Conservation (phyloP, 2,329 filamentous ascomycete species). For the Thielaviopsis musarum region DNA sequence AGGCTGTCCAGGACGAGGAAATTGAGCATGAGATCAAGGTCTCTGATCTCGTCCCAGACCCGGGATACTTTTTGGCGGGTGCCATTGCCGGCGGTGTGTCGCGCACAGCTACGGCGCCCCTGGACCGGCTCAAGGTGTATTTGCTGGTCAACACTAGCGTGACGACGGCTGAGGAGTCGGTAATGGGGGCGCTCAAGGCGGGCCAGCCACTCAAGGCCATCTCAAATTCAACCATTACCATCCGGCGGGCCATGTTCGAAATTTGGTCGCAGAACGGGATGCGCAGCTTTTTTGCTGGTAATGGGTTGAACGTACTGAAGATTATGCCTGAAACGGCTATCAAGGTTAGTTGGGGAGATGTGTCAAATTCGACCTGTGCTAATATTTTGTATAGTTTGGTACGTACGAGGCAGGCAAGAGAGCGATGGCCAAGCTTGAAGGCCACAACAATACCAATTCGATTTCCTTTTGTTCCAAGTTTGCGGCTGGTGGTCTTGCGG, state of each 20-base stretch:
- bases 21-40: slow-evolving; percentile 25
- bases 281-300: slow-evolving; percentile 40
- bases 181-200: slow-evolving; percentile 49
- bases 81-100: slow-evolving; percentile 88
- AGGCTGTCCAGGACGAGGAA: not conserved
- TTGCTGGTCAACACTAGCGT: slow-evolving; percentile 72
- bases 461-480: slow-evolving; percentile 82
- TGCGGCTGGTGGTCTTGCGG: slow-evolving; percentile 73
- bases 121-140: slow-evolving; percentile 95
- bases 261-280: slow-evolving; percentile 6
- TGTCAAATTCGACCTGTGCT: not conserved
- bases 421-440: slow-evolving; percentile 69
- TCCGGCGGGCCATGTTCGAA: slow-evolving; percentile 47
- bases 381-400: slow-evolving; percentile 42
- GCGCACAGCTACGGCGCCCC: slow-evolving; percentile 83
- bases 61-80: slow-evolving; percentile 97
- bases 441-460: slow-evolving; percentile 61
- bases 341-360: slow-evolving; percentile 31
- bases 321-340: slow-evolving; percentile 98
- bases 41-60: slow-evolving; percentile 58
- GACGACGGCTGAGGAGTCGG: slow-evolving; percentile 28
- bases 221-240: slow-evolving; percentile 48
- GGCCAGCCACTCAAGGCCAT: slow-evolving; percentile 49
- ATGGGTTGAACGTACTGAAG: slow-evolving; percentile 90
- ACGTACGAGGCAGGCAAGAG: slow-evolving; percentile 93